phyloP scores from a whole-genome alignment of 352 stramenopile genomes.

The Globisporangium nunn region DNA sequence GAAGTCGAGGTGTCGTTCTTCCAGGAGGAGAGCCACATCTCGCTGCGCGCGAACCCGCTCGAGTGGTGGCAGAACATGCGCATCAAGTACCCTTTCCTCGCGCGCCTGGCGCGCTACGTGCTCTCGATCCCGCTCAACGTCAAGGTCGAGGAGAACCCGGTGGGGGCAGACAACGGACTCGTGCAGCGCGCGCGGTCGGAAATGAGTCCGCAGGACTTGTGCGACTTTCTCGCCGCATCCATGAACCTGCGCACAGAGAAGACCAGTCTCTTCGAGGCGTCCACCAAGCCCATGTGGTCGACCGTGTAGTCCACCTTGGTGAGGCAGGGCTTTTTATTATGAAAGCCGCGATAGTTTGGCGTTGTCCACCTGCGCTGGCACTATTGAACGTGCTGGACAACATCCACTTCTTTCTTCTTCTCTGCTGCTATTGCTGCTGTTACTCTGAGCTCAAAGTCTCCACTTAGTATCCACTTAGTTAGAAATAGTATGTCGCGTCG shows the following conservation, averaged over 20 bases:
- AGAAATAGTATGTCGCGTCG: background rate
- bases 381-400: background rate
- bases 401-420: background rate
- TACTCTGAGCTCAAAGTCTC: background rate
- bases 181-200: constrained; percentile 25
- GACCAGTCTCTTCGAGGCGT: constrained; percentile 27
- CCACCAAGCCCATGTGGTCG: constrained; percentile 47
- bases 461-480: background rate
- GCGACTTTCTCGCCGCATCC: constrained; percentile 35
- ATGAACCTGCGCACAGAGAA: constrained; percentile 56
- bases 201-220: constrained; percentile 34
- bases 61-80: constrained; percentile 75
- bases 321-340: too few relatives aligned
- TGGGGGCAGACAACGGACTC: constrained; percentile 35
- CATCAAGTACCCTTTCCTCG: constrained; percentile 76
- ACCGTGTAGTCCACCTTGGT: constrained; percentile 21
- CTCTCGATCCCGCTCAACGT: constrained; percentile 55
- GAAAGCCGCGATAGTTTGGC: background rate
- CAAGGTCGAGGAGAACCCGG: constrained; percentile 41
- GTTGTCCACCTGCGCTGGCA: background rate
- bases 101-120: constrained; percentile 55
- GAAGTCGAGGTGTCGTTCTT: constrained; percentile 79
- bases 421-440: constrained; percentile 2
- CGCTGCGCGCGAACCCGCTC: constrained; percentile 49
- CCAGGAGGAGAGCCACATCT: constrained; percentile 56